These are phyloP conservation scores for Macadamia tetraphylla DNA, from an alignment of 164 flowering plant genomes.

Conservation along the genomic window DNA sequence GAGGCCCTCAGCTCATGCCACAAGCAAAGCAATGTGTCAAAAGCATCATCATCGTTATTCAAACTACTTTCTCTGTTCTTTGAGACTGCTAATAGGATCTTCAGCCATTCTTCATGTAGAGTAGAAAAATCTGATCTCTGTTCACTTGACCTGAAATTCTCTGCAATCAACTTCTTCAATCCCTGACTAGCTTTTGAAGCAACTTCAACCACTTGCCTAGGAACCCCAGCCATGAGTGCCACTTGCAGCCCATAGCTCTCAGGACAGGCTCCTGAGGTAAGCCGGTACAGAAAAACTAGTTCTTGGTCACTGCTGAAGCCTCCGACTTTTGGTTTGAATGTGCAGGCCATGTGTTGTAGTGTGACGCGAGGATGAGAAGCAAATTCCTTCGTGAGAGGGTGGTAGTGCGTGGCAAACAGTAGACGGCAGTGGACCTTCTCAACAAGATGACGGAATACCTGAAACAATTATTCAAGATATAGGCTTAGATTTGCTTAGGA, in stretches of 20 bases:
- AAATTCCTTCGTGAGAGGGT: conserved; percentile 90
- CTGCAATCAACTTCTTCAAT: conserved; percentile 52
- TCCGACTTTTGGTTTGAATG: conserved; percentile 36
- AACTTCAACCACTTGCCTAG: conserved; percentile 54
- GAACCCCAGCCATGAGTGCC: conserved; percentile 88
- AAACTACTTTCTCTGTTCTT: conserved; percentile 14
- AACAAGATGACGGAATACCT: conserved; percentile 93
- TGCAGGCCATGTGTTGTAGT: conserved; percentile 87
- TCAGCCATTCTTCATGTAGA: conserved; percentile 82
- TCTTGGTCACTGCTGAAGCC: conserved; percentile 31
- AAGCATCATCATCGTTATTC: conserved; percentile 45
- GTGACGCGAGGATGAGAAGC: conserved; percentile 78
- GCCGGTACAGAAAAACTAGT: conserved; percentile 76
- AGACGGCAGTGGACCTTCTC: conserved; percentile 87
- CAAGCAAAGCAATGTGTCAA: conserved; percentile 66
- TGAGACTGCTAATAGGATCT: conserved; percentile 37
- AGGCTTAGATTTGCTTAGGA: no score
- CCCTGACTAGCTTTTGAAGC: conserved; percentile 58
- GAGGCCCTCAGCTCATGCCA: conserved; percentile 79
- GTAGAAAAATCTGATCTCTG: conserved; percentile 81
- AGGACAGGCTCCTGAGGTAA: conserved; percentile 83
- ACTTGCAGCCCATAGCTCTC: conserved; percentile 94
- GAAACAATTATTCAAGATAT: neutral
- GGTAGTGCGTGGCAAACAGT: conserved; percentile 94
- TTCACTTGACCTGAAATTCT: conserved; percentile 71